These are phyloP conservation scores for Vinca minor DNA, from an alignment of 257 asterid species.

Conservation along the genomic window DNA sequence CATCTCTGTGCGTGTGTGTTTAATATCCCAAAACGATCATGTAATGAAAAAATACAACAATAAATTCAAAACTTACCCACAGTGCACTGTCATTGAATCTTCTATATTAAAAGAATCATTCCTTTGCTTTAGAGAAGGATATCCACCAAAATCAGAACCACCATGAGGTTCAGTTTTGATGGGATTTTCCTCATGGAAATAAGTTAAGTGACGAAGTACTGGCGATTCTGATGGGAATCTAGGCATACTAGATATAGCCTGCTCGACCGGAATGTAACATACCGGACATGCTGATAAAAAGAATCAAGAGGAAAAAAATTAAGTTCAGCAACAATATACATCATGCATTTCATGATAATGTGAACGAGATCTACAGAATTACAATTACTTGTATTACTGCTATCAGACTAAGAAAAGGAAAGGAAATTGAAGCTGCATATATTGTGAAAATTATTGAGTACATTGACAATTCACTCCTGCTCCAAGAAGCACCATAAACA, in stretches of 20 bases:
- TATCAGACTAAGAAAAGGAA: background rate
- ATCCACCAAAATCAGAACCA: conserved; percentile 96
- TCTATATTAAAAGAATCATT: conserved; percentile 56
- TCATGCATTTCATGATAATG: background rate
- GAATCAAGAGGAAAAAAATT: conserved; percentile 13
- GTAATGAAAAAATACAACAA: conserved; percentile 5
- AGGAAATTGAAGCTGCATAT: background rate
- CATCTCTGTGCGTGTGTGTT: background rate
- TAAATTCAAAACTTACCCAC: conserved; percentile 60
- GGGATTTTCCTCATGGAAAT: conserved; percentile 53
- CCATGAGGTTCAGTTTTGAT: conserved; percentile 50
- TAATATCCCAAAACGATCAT: background rate
- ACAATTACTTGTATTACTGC: background rate
- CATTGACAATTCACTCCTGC: background rate
- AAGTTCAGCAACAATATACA: conserved; percentile 8
- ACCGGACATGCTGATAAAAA: conserved; percentile 79
- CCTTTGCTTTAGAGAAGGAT: conserved; percentile 74
- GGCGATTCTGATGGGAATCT: conserved; percentile 61
- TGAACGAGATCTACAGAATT: no score
- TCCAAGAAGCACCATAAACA: background rate
- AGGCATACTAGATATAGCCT: conserved; percentile 76
- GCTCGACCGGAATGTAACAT: conserved; percentile 77
- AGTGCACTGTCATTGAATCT: conserved; percentile 85
- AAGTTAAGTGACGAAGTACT: conserved; percentile 57
- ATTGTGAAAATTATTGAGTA: conserved; percentile 2